Evolutionary conservation across 176 grass and related monocot species (phyloP).

Genomic region (Musa troglodytarum): DNA sequence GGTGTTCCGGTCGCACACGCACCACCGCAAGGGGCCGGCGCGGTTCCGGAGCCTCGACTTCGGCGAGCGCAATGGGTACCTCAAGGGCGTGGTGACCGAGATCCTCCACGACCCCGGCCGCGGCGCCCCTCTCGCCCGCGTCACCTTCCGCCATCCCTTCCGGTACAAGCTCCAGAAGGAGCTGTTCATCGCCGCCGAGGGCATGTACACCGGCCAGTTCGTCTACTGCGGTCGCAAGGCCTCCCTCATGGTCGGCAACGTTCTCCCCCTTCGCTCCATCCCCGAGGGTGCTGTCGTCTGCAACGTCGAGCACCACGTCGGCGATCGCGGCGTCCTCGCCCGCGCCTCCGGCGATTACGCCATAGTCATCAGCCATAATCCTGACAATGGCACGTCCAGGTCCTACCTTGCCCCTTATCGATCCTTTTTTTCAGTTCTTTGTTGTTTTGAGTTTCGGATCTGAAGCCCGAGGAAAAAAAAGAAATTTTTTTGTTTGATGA

Average conservation of each 20-base stretch:
- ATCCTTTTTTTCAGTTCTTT: background rate
- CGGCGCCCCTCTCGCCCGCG: constrained; percentile 8
- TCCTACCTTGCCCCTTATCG: background rate
- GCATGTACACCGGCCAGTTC: constrained; percentile 9
- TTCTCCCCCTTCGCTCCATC: constrained; percentile 59
- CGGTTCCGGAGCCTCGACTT: constrained; percentile 4
- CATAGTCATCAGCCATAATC: constrained; percentile 89
- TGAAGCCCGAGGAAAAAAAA: no score
- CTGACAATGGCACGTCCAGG: constrained; percentile 79
- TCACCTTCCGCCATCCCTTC: constrained; percentile 1
- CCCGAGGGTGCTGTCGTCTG: constrained; percentile 85
- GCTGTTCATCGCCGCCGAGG: background rate
- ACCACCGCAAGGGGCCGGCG: constrained; percentile 4
- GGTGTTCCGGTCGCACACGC: background rate
- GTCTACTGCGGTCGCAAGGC: constrained; percentile 67
- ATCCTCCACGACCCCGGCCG: constrained; percentile 11
- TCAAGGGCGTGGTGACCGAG: constrained; percentile 1
- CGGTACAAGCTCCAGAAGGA: constrained; percentile 9
- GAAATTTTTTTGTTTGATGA: no score
- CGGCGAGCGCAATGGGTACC: constrained; percentile 12
- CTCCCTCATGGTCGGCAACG: constrained; percentile 72
- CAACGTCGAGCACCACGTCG: constrained; percentile 93
- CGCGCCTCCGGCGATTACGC: constrained; percentile 75
- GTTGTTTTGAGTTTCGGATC: background rate
- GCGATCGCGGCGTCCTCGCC: constrained; percentile 75